Percentiles rank a stretch among this genome's conserved stretches.
These are phyloP conservation scores for Pulchroboletus neoregius DNA, from an alignment of 1,284 basidiomycete genomes.

Conservation along the genomic window DNA sequence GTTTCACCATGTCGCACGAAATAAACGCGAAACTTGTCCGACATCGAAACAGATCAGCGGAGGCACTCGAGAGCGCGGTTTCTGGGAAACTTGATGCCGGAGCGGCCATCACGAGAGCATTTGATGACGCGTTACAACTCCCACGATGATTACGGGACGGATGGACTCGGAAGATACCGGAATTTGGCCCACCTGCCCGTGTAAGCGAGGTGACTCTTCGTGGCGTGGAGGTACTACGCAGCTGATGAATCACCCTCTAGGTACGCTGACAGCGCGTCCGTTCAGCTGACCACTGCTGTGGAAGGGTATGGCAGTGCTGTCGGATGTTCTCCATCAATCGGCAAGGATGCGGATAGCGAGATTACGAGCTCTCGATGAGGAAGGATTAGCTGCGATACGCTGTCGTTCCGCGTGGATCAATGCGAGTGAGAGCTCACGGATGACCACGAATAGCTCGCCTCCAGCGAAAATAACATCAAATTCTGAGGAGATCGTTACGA, in stretches of 20 bases:
- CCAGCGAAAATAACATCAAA: too few relatives aligned
- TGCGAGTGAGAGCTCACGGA: background rate
- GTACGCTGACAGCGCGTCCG: slow-evolving; percentile 41
- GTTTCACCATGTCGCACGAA: slow-evolving; percentile 66
- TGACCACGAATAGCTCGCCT: too few relatives aligned
- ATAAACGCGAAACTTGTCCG: slow-evolving; percentile 42
- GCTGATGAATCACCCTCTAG: slow-evolving; percentile 4
- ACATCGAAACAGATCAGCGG: background rate
- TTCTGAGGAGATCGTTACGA: too few relatives aligned
- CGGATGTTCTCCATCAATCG: too few relatives aligned
- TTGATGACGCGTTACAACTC: background rate
- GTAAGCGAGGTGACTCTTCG: background rate
- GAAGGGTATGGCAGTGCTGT: background rate
- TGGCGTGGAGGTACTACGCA: too few relatives aligned
- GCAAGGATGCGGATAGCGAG: too few relatives aligned
- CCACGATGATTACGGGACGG: background rate
- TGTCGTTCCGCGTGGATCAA: slow-evolving; percentile 35
- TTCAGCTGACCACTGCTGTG: background rate
- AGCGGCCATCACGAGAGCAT: too few relatives aligned
- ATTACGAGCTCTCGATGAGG: too few relatives aligned
- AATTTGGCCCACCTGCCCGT: background rate
- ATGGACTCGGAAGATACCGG: background rate
- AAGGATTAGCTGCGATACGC: too few relatives aligned
- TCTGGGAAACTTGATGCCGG: background rate
- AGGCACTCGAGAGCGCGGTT: too few relatives aligned